Base-by-base conservation (phyloP, 2,329 filamentous ascomycete species). In the Fusarium sp. region DNA sequence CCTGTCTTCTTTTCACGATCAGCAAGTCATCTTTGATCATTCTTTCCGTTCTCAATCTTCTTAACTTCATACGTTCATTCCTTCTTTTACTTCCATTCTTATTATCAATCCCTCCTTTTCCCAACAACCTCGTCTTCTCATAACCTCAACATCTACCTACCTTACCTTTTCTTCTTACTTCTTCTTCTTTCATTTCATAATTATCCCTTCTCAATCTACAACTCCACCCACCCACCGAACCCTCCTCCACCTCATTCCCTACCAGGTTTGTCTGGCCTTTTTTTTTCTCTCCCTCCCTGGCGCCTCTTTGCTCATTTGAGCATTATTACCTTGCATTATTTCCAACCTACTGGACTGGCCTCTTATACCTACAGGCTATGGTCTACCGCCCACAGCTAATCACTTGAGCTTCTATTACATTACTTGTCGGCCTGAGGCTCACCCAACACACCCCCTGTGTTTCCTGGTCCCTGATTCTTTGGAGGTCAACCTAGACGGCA, bases 231-330 rank as follows among this genome's bases (percentile, higher is more conserved):
- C 66, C 63, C 66, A 75, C 70, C 67, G 64, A 52, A 74, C 73
- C 68, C 69, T 76, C 73, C 73, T 77, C 73, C 72, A 73, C 76
- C 72, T 75, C 79, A 79, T 78, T 82, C 78, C 79, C 76, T 76
- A 76, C 77, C 76, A 60, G 74, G 76, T 75, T 75, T 45, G 55
- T 62, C 78, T 74, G 75, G 77, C 73, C 72, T 77, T 74, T 78
- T 54, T 74, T 74, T 54, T 74, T 78, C 76, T 78, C 75, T 79
- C 73, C 73, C 72, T 75, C 72, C 78, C 79, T 80, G 81, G 80
- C 79, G 80, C 79, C 78, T 81, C 76, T 80, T 68, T 78, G 77
- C 78, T 72, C 66, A 74, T 78, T 78, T 74, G 63, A 74, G 73
- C 72, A 73, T 75, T 77, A 75, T 75, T 75, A 73, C 72, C 72